Evolutionary conservation across 805 yeast genomes (phyloP).

Genomic region (Candida awuae): DNA sequence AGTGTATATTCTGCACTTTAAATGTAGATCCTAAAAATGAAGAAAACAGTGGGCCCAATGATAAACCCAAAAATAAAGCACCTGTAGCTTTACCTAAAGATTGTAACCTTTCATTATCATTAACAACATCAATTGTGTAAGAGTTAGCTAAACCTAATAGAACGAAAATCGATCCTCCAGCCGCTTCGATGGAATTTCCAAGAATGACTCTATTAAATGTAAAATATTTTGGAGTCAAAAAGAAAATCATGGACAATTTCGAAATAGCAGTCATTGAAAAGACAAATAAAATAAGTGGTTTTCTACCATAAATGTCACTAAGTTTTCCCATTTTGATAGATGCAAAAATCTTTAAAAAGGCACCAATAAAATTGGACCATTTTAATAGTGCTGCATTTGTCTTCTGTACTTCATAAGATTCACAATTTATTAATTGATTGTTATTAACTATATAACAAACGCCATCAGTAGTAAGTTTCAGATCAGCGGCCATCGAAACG

Average conservation of each 20-base stretch:
- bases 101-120: constrained; percentile 48
- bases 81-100: constrained; percentile 55
- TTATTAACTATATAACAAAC: constrained; percentile 29
- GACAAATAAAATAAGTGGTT: constrained; percentile 33
- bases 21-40: constrained; percentile 26
- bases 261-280: constrained; percentile 19
- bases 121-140: constrained; percentile 68
- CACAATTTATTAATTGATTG: constrained; percentile 24
- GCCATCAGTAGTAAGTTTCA: constrained; percentile 31
- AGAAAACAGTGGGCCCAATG: constrained; percentile 58
- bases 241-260: constrained; percentile 10
- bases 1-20: constrained; percentile 21
- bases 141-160: constrained; percentile 54
- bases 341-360: constrained; percentile 42
- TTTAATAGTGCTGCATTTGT: constrained; percentile 44
- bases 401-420: constrained; percentile 34
- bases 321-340: constrained; percentile 55
- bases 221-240: constrained; percentile 25
- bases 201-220: constrained; percentile 33
- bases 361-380: constrained; percentile 32
- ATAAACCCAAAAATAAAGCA: constrained; percentile 49
- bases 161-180: constrained; percentile 58
- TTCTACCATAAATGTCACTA: constrained; percentile 60
- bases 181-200: constrained; percentile 37
- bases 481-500: constrained; percentile 32